Base-by-base conservation (phyloP, 345 rosid genomes). In the Acer negundo region DNA sequence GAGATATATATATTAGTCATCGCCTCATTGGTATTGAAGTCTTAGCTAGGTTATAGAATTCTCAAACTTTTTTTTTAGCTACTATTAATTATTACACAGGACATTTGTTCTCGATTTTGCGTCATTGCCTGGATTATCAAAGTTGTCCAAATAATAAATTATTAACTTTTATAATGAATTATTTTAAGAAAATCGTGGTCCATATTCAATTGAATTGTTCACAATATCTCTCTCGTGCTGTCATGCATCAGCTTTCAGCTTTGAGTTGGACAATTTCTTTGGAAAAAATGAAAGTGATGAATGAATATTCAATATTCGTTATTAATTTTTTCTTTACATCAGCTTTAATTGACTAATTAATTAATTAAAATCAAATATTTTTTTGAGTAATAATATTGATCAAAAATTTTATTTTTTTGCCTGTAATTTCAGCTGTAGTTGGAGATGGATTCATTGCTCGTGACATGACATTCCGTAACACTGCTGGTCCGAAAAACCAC, bases 361-460 rank as follows among this genome's bases (percentile, higher is more conserved):
- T 5, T 49, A 49, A 49, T 49, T 49, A 49, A 49, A 49, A 49
- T 15, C 55, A 49, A 49, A 12, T 49, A 10, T 49, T 49, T 49
- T 49, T 42, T 11, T 49, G 53, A 47, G 53, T 49, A 11, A 11
- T 3, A 12, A 51, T 13, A 16, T 51, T 51, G 56, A 51, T 35
- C 38, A 35, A 15, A 2, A 7, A 1, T 20, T 7, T 1, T 59
- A 42, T 20, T 59, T 19, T 19, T 59, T 59, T 59, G 2, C 12
- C 10, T 42, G 10, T 51, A 44, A 53, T 76, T 75, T 74, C 82
- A 90, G 91, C 84, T 7, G 90, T 68, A 10, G 82, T 79, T 0
- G 92, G 91, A 7, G 90, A 83, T 5, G 88, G 89, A 59, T 89
- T 90, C 80, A 82, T 89, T 0, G 94, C 88, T 13, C 73, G 82